Evolutionary conservation across 495 filamentous ascomycete genomes (phyloP).

Genomic region (Aspergillus olivimuriae): DNA sequence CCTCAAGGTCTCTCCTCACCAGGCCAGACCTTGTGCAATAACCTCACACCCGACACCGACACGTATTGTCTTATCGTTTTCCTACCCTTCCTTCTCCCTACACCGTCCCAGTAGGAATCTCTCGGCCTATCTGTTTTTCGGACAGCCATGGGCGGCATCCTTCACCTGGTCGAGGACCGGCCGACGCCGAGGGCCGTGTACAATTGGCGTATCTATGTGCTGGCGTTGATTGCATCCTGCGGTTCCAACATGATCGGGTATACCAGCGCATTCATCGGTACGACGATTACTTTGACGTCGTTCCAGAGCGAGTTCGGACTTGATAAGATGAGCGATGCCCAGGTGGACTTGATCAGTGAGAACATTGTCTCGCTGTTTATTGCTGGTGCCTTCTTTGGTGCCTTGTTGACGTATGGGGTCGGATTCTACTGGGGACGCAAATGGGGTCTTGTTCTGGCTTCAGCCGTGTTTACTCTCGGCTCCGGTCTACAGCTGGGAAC

Average conservation of each 20-base stretch:
- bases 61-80: slow-evolving; percentile 1
- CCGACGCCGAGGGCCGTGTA: slow-evolving; percentile 62
- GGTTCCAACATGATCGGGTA: slow-evolving; percentile 70
- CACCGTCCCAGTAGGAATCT: background rate
- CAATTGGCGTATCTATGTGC: slow-evolving; percentile 67
- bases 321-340: slow-evolving; percentile 26
- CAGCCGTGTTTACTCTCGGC: slow-evolving; percentile 55
- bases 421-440: slow-evolving; percentile 53
- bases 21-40: too few species aligned
- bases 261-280: slow-evolving; percentile 66
- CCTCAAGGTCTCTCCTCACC: too few species aligned
- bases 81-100: slow-evolving; percentile 1
- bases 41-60: slow-evolving; percentile 1
- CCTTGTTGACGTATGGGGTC: slow-evolving; percentile 53
- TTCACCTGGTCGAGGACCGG: slow-evolving; percentile 56
- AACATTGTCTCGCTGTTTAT: slow-evolving; percentile 68
- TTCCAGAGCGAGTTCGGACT: slow-evolving; percentile 55
- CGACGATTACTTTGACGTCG: slow-evolving; percentile 55
- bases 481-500: slow-evolving; percentile 58
- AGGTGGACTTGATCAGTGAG: slow-evolving; percentile 47
- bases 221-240: slow-evolving; percentile 57
- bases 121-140: background rate
- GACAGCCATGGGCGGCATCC: slow-evolving; percentile 48
- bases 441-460: slow-evolving; percentile 46
- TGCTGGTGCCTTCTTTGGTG: slow-evolving; percentile 62